Evolutionary conservation across 2,329 filamentous ascomycete genomes (phyloP).

Genomic region (Dactylellina haptotyla): DNA sequence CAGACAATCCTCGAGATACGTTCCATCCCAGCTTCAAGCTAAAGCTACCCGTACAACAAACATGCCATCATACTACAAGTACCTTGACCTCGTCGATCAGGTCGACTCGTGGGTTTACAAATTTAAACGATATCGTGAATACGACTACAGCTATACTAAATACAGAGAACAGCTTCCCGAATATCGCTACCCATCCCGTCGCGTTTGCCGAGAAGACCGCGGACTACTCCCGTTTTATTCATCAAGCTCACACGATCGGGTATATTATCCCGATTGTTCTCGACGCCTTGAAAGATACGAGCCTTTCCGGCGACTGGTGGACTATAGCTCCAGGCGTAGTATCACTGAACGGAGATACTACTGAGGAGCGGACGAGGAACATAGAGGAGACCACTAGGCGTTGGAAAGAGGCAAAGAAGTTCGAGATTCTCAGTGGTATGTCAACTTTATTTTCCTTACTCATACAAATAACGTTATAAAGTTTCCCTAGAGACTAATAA

Average conservation of each 20-base stretch:
- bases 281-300: slow-evolving; percentile 78
- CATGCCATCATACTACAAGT: slow-evolving; percentile 18
- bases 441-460: not conserved
- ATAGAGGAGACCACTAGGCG: slow-evolving; percentile 70
- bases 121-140: not conserved
- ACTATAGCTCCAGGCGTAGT: slow-evolving; percentile 45
- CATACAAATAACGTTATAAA: too few relatives aligned
- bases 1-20: too few relatives aligned
- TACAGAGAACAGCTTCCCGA: slow-evolving; percentile 56
- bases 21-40: not conserved
- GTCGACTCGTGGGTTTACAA: slow-evolving; percentile 53
- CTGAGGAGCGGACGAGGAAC: slow-evolving; percentile 71
- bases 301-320: slow-evolving; percentile 77
- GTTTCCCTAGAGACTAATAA: too few relatives aligned
- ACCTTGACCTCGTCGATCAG: slow-evolving; percentile 56
- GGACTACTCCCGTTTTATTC: slow-evolving; percentile 53
- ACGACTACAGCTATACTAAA: not conserved
- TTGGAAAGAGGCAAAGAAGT: slow-evolving; percentile 76
- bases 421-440: slow-evolving; percentile 67
- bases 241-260: slow-evolving; percentile 55
- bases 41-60: not conserved
- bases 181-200: slow-evolving; percentile 51
- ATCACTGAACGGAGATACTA: slow-evolving; percentile 61
- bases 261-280: slow-evolving; percentile 62
- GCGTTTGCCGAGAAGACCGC: slow-evolving; percentile 54